Percentiles rank a stretch among this genome's conserved stretches.
phyloP scores from a whole-genome alignment of 2,329 filamentous ascomycete species.

The Corynespora cassiicola region DNA sequence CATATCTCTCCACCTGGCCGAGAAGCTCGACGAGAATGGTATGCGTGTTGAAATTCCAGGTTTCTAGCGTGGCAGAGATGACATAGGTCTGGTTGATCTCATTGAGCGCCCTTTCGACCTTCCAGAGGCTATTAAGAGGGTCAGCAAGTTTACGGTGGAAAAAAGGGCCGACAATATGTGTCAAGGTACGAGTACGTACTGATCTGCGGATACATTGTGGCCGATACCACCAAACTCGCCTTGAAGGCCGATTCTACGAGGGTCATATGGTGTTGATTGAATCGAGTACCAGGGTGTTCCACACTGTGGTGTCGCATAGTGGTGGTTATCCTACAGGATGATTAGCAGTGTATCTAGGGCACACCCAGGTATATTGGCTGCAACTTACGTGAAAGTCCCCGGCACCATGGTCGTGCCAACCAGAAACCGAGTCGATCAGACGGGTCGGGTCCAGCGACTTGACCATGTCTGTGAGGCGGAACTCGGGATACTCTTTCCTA shows the following conservation, averaged over 20 bases:
- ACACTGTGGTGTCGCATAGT: slow-evolving; percentile 75
- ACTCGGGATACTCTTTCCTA: slow-evolving; percentile 60
- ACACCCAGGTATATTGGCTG: neutral
- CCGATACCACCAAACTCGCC: slow-evolving; percentile 76
- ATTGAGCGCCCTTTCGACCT: slow-evolving; percentile 64
- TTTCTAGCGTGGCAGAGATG: slow-evolving; percentile 62
- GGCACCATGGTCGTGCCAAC: slow-evolving; percentile 72
- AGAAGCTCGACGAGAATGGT: slow-evolving; percentile 55
- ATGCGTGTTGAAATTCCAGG: slow-evolving; percentile 72
- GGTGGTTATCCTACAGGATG: slow-evolving; percentile 66
- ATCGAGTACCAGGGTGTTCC: slow-evolving; percentile 72
- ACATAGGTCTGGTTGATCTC: slow-evolving; percentile 73
- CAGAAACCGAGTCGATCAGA: slow-evolving; percentile 67
- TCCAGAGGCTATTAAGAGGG: slow-evolving; percentile 64
- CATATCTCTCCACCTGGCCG: slow-evolving; percentile 60
- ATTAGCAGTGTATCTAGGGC: slow-evolving; percentile 4
- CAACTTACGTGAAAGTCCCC: slow-evolving; percentile 61
- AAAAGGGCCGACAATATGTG: neutral
- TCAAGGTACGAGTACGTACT: slow-evolving; percentile 51
- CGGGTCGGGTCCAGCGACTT: slow-evolving; percentile 67
- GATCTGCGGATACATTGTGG: slow-evolving; percentile 66
- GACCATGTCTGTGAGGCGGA: slow-evolving; percentile 62
- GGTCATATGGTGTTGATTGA: slow-evolving; percentile 60
- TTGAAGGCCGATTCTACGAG: slow-evolving; percentile 69
- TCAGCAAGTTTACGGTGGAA: neutral